A percentile compares a stretch with the other conserved stretches of the same genome.
These are phyloP conservation scores for Scheffersomyces insectosa DNA, from an alignment of 1,139 yeast species.

Conservation along the genomic window DNA sequence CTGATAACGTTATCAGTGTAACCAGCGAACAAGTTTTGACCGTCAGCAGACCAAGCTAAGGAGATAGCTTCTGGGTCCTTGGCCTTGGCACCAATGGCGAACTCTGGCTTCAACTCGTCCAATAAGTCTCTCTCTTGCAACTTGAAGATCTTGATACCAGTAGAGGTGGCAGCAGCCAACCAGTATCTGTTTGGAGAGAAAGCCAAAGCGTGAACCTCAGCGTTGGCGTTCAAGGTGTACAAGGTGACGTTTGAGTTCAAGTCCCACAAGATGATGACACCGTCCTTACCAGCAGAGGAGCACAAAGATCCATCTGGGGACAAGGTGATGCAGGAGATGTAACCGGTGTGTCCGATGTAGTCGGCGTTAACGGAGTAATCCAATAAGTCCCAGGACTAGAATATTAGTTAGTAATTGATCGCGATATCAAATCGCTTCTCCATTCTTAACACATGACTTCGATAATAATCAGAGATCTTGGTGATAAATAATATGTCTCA, in stretches of 20 bases:
- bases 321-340: slow-evolving; percentile 95
- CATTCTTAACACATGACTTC: not conserved
- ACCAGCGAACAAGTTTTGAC: slow-evolving; percentile 99
- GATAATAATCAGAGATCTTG: slow-evolving; percentile 89
- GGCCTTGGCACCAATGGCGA: slow-evolving; percentile 84
- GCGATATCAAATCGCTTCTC: slow-evolving; percentile 1
- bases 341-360: slow-evolving; percentile 99
- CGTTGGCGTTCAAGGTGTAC: slow-evolving; percentile 94
- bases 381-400: slow-evolving; percentile 91
- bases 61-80: slow-evolving; percentile 99
- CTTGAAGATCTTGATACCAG: slow-evolving; percentile 98
- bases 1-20: slow-evolving; percentile 99
- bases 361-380: slow-evolving; percentile 91
- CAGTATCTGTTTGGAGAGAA: slow-evolving; percentile 99
- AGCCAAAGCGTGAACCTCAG: slow-evolving; percentile 97
- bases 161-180: slow-evolving; percentile 99
- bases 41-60: slow-evolving; percentile 99
- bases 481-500: slow-evolving; percentile 95
- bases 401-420: slow-evolving; percentile 34
- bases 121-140: slow-evolving; percentile 93
- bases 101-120: slow-evolving; percentile 99
- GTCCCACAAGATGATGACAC: slow-evolving; percentile 98
- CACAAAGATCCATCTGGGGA: slow-evolving; percentile 99
- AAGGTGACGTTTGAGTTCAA: slow-evolving; percentile 84
- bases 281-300: slow-evolving; percentile 99